phyloP scores from a whole-genome alignment of 2,329 filamentous ascomycete species.

The Talaromyces sp. region DNA sequence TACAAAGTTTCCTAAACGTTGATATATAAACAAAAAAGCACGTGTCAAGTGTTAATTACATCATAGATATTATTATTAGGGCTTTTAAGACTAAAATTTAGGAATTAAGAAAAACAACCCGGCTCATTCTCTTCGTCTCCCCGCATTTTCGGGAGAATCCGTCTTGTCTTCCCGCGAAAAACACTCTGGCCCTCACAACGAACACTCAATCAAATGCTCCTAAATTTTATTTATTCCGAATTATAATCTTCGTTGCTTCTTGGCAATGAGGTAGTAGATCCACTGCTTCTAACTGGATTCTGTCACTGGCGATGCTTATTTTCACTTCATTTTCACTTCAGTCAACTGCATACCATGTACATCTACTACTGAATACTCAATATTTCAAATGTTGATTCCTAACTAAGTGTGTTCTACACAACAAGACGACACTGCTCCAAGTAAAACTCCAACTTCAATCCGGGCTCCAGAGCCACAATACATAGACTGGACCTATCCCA shows the following conservation, averaged over 20 bases:
- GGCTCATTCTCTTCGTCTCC: background rate
- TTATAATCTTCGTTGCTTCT: background rate
- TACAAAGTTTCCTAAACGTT: too few species aligned
- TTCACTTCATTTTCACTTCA: background rate
- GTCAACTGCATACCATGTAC: background rate
- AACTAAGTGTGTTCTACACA: background rate
- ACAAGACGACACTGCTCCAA: background rate
- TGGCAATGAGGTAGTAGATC: background rate
- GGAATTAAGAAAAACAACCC: background rate
- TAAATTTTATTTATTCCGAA: background rate
- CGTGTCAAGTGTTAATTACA: background rate
- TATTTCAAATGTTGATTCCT: background rate
- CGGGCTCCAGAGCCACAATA: background rate
- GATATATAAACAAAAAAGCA: background rate
- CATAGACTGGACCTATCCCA: background rate
- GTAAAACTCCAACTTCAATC: background rate
- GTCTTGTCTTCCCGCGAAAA: background rate
- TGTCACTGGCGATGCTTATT: background rate
- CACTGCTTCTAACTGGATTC: slow-evolving; percentile 1
- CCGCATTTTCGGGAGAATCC: slow-evolving; percentile 1
- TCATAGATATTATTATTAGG: background rate
- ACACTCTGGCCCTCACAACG: too few species aligned
- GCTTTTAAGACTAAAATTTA: too few species aligned
- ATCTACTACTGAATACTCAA: background rate
- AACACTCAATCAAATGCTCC: background rate